These are phyloP conservation scores for Skeletonema potamos DNA, from an alignment of 108 stramenopile genomes.

Conservation along the genomic window DNA sequence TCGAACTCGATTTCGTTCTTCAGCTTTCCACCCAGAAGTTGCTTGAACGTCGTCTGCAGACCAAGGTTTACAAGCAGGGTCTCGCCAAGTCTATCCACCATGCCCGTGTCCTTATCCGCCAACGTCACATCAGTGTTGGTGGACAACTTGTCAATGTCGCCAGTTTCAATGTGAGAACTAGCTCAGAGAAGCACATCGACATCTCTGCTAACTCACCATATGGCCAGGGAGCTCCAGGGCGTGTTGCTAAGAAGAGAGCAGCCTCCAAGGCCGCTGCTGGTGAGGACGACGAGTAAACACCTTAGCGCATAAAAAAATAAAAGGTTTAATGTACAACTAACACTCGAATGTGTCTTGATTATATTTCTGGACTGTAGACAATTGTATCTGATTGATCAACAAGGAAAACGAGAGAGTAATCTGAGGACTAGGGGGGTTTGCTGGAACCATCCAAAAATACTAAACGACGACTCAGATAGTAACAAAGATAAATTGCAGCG, in stretches of 20 bases:
- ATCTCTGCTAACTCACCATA: slow-evolving; percentile 95
- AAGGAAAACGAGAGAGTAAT: no score
- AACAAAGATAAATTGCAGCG: no score
- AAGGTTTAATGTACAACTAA: slow-evolving; percentile 5
- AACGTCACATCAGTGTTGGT: slow-evolving; percentile 99
- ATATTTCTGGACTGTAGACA: no score
- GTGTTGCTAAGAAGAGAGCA: slow-evolving; percentile 95
- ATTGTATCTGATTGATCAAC: no score
- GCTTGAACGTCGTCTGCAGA: slow-evolving; percentile 97
- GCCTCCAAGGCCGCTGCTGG: slow-evolving; percentile 92
- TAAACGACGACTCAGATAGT: no score
- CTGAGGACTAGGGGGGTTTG: no score
- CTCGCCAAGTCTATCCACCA: slow-evolving; percentile 99
- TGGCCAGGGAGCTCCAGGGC: slow-evolving; percentile 97
- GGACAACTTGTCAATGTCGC: slow-evolving; percentile 97
- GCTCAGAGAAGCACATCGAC: slow-evolving; percentile 99
- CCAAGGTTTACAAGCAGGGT: slow-evolving; percentile 98
- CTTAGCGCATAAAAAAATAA: slow-evolving; percentile 13
- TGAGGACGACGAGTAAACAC: slow-evolving; percentile 82
- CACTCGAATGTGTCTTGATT: background rate
- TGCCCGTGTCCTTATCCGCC: slow-evolving; percentile 98
- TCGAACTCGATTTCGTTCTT: slow-evolving; percentile 96
- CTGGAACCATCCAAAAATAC: no score
- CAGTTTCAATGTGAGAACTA: slow-evolving; percentile 96
- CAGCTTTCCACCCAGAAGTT: slow-evolving; percentile 98